Evolutionary conservation across 108 stramenopile species (phyloP).

Genomic region (Conticribra guillardii): DNA sequence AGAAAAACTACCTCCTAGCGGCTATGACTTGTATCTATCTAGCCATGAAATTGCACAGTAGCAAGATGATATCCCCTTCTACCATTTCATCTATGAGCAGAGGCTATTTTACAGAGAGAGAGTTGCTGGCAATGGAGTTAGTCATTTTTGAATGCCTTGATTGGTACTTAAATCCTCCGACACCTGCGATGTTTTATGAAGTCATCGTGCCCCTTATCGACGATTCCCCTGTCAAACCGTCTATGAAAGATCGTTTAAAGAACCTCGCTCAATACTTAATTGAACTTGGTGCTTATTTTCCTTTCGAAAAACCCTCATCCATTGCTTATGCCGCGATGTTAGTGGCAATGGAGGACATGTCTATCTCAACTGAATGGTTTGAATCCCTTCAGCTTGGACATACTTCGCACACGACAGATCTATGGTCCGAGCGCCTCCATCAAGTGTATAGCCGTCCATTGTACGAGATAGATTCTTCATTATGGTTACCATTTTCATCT

Average conservation of each 20-base stretch:
- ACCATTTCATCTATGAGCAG: not conserved
- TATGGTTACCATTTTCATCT: not conserved
- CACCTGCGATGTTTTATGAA: constrained; percentile 13
- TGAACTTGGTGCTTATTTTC: constrained; percentile 26
- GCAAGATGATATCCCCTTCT: not conserved
- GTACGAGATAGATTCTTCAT: not conserved
- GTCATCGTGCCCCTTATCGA: constrained; percentile 8
- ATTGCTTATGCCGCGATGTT: constrained; percentile 24
- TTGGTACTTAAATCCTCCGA: constrained; percentile 35
- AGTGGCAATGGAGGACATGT: constrained; percentile 8
- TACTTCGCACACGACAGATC: not conserved
- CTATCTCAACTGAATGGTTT: not conserved
- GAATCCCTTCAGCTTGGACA: not conserved
- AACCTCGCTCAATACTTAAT: constrained; percentile 10
- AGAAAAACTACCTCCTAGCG: not conserved
- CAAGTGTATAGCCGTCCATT: not conserved
- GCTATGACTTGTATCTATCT: not conserved
- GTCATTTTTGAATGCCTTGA: constrained; percentile 8
- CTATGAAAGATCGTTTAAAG: not conserved
- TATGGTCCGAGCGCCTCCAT: not conserved
- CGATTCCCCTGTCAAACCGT: not conserved
- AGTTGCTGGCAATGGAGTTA: constrained; percentile 18
- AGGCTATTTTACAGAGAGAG: not conserved
- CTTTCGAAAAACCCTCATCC: constrained; percentile 15
- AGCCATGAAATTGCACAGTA: not conserved